Evolutionary conservation across 371 early-diverging fungal species (phyloP), one percentile per base, ranked within the genome.

Genomic region (Funneliformis caledonium): DNA sequence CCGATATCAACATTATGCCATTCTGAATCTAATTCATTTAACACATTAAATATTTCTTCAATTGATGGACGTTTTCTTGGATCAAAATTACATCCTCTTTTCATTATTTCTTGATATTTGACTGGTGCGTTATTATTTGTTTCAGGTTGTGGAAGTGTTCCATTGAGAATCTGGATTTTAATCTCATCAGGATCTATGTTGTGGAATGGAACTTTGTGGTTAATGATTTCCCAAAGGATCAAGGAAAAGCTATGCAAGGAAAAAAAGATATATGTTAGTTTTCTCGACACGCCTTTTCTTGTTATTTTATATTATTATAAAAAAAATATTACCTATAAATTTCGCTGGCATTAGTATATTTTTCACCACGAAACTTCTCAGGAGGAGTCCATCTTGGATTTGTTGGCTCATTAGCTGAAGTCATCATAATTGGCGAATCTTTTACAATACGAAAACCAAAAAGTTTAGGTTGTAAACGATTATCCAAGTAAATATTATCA

Each of bases 291-390:
- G 16, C 8, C 2, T 37, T 4, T 59, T 45, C 12, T 14, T 11
- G 0, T 6, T 45, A 12, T 62, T 43, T 37, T 2, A 19, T 47
- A 61, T 76, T n/a, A n/a, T 45, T 12, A 47, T 14, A 37, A 42
- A 67, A 67, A 67, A 33, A 67, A 42, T 33, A 8, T 61, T 43
- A 76, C 76, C 76, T 76, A 31, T 78, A 78, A 48, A 78, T 45
- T 37, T 78, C 78, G 16, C 78, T 59, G 4, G 33, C 67, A 0
- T 47, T 26, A n/a, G 65, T 50, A 65, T 65, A 65, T 67, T 31
- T 5, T 59, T 67, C 33, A 5, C 60, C 67, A 10, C 42, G 45
- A 48, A 78, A 31, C 67, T 45, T 78, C 42, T 78, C 78, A 14
- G 78, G 78, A 19, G 78, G 12, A 45, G 45, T 14, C 65, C 67